Evolutionary conservation across 352 stramenopile species (phyloP).

Genomic region (Pythium periplocum): DNA sequence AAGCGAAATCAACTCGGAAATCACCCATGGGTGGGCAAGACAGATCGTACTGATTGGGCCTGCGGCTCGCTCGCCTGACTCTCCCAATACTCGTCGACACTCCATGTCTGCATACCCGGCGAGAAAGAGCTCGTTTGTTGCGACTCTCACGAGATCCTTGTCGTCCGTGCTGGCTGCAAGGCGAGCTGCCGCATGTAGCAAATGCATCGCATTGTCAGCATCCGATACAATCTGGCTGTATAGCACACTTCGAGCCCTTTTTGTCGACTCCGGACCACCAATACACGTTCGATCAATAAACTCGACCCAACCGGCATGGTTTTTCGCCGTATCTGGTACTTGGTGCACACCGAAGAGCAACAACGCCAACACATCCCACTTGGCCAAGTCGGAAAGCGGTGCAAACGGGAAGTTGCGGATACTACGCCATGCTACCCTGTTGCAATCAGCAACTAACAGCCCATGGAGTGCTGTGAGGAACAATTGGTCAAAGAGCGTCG

Average conservation of each 20-base stretch:
- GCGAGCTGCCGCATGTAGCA: conserved; percentile 68
- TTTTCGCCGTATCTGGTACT: conserved; percentile 60
- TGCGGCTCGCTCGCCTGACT: conserved; percentile 23
- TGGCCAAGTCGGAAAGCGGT: conserved; percentile 62
- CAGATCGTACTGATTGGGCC: conserved; percentile 31
- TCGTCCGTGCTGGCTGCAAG: conserved; percentile 26
- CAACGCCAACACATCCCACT: conserved; percentile 78
- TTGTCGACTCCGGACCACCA: conserved; percentile 21
- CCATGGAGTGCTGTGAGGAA: conserved; percentile 79
- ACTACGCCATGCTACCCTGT: conserved; percentile 74
- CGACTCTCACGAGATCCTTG: conserved; percentile 17
- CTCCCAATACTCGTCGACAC: conserved; percentile 20
- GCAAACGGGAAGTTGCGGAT: conserved; percentile 65
- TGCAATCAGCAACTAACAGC: conserved; percentile 64
- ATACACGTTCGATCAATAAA: conserved; percentile 51
- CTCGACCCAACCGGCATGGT: conserved; percentile 44
- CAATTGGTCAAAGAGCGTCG: conserved; percentile 80
- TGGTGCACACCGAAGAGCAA: conserved; percentile 68
- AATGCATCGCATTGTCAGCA: conserved; percentile 55
- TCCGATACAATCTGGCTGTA: conserved; percentile 59
- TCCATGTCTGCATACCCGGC: conserved; percentile 15
- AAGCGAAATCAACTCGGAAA: conserved; percentile 34
- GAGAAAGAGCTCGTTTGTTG: conserved; percentile 24
- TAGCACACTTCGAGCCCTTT: conserved; percentile 37
- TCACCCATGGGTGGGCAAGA: conserved; percentile 24